Evolutionary conservation across 2,329 filamentous ascomycete species (phyloP), one percentile per base, ranked within the genome.

Genomic region (Sporothrix protearum): DNA sequence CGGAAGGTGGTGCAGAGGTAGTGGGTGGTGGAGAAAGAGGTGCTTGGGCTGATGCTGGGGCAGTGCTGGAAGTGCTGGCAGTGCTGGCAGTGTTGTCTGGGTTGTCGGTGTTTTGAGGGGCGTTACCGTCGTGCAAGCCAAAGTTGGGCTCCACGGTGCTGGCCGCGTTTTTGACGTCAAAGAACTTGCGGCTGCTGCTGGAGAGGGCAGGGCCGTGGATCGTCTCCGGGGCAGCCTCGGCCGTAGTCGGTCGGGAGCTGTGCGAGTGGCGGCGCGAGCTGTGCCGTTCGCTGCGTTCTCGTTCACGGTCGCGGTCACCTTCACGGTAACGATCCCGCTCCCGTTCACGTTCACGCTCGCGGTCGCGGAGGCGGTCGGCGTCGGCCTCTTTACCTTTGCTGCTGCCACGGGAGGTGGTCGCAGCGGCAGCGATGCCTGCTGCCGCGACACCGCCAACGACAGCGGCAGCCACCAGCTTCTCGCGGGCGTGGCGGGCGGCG

Each of bases 91-190:
- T 28, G 69, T 22, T 68, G 57, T 47, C 49, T 39, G 71, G 71
- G 70, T 6, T 68, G 57, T 57, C 66, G 45, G 51, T 73, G 57
- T 14, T 71, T 78, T 36, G 68, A 73, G 73, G 73, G 53, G 59
- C 71, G 77, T 80, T 61, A 79, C 80, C 63, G 76, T 80, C 73
- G 78, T 76, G 75, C 78, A 80, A 77, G 76, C 76, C 63, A 78
- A 80, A 74, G 72, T 76, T 77, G 63, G 77, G 66, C 73, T 79
- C 77, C 51, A 78, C 33, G 28, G 76, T 73, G 73, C 76, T 77
- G 59, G 76, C 71, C 53, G 72, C 77, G 71, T 78, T 75, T 76
- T 77, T 75, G 68, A 78, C 73, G 55, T 76, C 77, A 71, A 78
- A 77, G 72, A 77, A 78, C 75, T 77, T 78, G 76, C 74, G 76